Conservation (phyloP, 306 rosid species). For the Oemleria cerasiformis region DNA sequence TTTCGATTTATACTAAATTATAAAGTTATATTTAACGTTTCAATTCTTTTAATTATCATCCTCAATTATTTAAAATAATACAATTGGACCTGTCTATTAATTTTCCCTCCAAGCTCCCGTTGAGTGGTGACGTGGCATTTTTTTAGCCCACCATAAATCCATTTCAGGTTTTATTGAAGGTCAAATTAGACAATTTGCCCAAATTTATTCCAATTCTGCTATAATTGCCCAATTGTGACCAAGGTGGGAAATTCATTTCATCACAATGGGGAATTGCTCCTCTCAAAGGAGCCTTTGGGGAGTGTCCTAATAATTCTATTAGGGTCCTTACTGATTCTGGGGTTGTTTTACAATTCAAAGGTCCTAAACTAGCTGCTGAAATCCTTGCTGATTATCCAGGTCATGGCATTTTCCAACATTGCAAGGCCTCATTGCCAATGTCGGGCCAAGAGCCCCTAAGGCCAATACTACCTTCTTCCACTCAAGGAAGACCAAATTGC, state of each 20-base stretch:
- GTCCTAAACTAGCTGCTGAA: slow-evolving; percentile 54
- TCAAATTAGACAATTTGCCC: too few species aligned
- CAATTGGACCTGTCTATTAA: too few species aligned
- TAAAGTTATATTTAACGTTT: too few species aligned
- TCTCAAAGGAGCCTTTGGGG: slow-evolving; percentile 43
- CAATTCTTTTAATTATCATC: too few species aligned
- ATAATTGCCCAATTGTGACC: too few species aligned
- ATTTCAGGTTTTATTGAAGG: too few species aligned
- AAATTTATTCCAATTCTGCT: too few species aligned
- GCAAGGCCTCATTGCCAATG: slow-evolving; percentile 45
- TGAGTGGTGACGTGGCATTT: too few species aligned
- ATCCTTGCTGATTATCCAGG: slow-evolving; percentile 47
- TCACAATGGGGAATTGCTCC: slow-evolving; percentile 75
- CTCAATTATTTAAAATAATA: too few species aligned
- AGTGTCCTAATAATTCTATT: slow-evolving; percentile 48
- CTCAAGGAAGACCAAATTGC: slow-evolving; percentile 7
- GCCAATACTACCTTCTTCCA: slow-evolving; percentile 67
- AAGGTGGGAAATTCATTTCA: neutral
- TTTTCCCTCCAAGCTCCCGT: too few species aligned
- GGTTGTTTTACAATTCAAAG: slow-evolving; percentile 46
- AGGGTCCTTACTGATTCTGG: slow-evolving; percentile 58
- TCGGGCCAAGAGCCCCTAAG: slow-evolving; percentile 39
- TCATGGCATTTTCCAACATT: slow-evolving; percentile 50
- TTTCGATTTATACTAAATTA: too few species aligned
- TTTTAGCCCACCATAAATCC: too few species aligned